Conservation (phyloP, 176 grass and related monocot genomes). For the barley (Hordeum vulgare) region MorexV3_pseudomolecules_assembly NC_058519.1:17345933-17346432, state of each 20-base stretch:
- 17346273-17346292: slow-evolving; percentile 42
- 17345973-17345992: neutral
- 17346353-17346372: slow-evolving; percentile 34
- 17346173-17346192: slow-evolving; percentile 28
- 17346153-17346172: slow-evolving; percentile 22
- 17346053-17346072: neutral
- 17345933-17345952: neutral
- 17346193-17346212: slow-evolving; percentile 29
- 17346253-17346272: slow-evolving; percentile 10
- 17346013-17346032: neutral
- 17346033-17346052: neutral
- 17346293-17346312: slow-evolving; percentile 35
- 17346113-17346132: slow-evolving; percentile 18
- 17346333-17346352: neutral
- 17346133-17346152: slow-evolving; percentile 38
- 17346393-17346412: slow-evolving; percentile 20
- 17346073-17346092: slow-evolving; percentile 38
- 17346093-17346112: slow-evolving; percentile 29
- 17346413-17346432: neutral
- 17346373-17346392: slow-evolving; percentile 29
- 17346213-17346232: slow-evolving; percentile 33
- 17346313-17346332: slow-evolving; percentile 14
- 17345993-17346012: neutral
- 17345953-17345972: neutral
- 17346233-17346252: slow-evolving; percentile 32